Evolutionary conservation across 768 basidiomycete genomes (phyloP).

Genomic region (Paxillus ammoniavirescens): DNA sequence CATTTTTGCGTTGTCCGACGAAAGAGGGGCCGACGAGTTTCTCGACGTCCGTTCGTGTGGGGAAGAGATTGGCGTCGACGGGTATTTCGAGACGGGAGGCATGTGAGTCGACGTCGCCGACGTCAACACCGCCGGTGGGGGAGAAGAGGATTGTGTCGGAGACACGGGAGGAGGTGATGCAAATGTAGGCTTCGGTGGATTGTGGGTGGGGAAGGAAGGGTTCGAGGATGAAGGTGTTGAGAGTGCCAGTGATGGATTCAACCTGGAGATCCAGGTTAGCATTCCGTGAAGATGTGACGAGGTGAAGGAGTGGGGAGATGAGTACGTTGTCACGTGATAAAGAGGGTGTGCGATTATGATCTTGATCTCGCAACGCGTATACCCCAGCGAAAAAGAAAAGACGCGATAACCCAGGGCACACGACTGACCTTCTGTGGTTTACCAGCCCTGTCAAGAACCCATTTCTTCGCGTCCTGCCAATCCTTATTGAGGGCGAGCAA

Average conservation of each 20-base stretch:
- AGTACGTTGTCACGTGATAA: not conserved
- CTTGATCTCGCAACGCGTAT: not conserved
- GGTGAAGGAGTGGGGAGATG: slow-evolving; percentile 19
- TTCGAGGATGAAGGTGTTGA: slow-evolving; percentile 98
- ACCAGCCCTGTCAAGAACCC: slow-evolving; percentile 87
- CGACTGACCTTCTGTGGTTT: slow-evolving; percentile 82
- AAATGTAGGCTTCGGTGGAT: slow-evolving; percentile 96
- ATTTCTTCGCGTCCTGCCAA: slow-evolving; percentile 83
- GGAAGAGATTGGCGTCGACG: slow-evolving; percentile 67
- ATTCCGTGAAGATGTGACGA: slow-evolving; percentile 5
- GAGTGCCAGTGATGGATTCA: slow-evolving; percentile 89
- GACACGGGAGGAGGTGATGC: slow-evolving; percentile 93
- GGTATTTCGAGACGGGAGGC: slow-evolving; percentile 86
- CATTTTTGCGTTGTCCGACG: slow-evolving; percentile 81
- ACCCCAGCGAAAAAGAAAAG: not conserved
- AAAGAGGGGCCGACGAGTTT: slow-evolving; percentile 78
- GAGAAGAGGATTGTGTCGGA: slow-evolving; percentile 98
- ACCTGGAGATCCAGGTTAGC: slow-evolving; percentile 51
- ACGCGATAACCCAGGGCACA: not conserved
- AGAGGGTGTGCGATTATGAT: slow-evolving; percentile 15
- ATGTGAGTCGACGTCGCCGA: slow-evolving; percentile 98
- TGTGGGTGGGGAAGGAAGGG: slow-evolving; percentile 97
- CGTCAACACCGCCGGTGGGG: slow-evolving; percentile 97
- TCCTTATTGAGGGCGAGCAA: slow-evolving; percentile 91
- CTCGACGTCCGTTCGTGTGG: slow-evolving; percentile 74